Conservation (phyloP, 495 filamentous ascomycete species). For the Platismatia glauca region DNA sequence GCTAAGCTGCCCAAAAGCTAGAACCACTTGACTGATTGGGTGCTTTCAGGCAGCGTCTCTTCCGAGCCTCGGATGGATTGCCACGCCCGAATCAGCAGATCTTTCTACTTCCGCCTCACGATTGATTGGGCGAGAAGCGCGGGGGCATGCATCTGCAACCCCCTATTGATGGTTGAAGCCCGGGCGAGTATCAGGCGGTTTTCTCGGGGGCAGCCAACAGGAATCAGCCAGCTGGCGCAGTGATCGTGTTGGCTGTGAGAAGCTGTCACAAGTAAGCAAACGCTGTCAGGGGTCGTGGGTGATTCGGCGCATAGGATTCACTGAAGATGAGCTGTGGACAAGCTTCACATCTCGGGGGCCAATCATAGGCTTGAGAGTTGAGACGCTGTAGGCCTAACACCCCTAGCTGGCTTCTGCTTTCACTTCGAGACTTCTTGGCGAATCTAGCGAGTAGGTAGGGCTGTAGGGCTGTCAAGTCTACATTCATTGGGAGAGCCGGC, state of each 20-base stretch:
- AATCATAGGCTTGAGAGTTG: conserved; percentile 3
- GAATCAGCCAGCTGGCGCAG: background rate
- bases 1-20: conserved; percentile 9
- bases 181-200: background rate
- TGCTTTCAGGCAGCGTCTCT: background rate
- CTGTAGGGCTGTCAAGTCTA: too few species aligned
- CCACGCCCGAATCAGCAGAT: background rate
- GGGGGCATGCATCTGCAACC: conserved; percentile 4
- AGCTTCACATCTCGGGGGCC: background rate
- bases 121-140: conserved; percentile 8
- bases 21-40: conserved; percentile 4
- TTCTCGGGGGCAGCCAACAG: background rate
- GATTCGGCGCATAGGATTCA: conserved; percentile 1
- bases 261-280: background rate
- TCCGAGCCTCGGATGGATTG: background rate
- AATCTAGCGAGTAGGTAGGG: too few species aligned
- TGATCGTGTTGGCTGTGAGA: conserved; percentile 1
- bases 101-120: background rate
- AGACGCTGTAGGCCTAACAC: background rate
- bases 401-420: background rate
- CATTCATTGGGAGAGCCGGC: too few species aligned
- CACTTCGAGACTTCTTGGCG: too few species aligned
- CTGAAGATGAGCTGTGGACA: background rate
- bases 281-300: background rate
- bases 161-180: background rate